phyloP scores from a whole-genome alignment of 805 yeast genomes.

The Saturnispora zaruensis region DNA sequence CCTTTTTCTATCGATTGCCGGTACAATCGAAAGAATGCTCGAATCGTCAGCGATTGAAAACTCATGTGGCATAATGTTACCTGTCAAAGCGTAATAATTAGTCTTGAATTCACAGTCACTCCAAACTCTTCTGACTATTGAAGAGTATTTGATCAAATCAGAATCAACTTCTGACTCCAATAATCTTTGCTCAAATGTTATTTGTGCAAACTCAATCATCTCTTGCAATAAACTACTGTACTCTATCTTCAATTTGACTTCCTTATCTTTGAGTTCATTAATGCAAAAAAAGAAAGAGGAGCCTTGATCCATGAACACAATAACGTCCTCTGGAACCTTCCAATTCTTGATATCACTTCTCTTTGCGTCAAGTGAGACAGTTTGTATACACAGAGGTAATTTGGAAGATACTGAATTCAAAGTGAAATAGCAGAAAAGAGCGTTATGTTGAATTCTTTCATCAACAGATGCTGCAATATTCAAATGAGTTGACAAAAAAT shows the following conservation, averaged over 20 bases:
- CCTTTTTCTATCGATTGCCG: conserved; percentile 9
- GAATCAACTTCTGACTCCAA: not conserved
- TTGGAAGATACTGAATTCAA: conserved; percentile 48
- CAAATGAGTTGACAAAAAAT: conserved; percentile 42
- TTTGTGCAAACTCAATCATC: conserved; percentile 26
- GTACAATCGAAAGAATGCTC: conserved; percentile 11
- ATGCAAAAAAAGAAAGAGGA: conserved; percentile 53
- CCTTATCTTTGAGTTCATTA: conserved; percentile 27
- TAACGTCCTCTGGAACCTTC: conserved; percentile 30
- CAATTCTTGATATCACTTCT: conserved; percentile 19
- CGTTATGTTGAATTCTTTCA: conserved; percentile 55
- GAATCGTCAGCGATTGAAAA: conserved; percentile 10
- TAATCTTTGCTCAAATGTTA: conserved; percentile 1
- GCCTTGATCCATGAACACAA: conserved; percentile 67
- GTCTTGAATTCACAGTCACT: conserved; percentile 18
- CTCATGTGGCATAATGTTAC: conserved; percentile 13
- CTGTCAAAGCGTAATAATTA: conserved; percentile 24
- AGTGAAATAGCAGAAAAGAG: conserved; percentile 45
- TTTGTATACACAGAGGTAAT: conserved; percentile 45
- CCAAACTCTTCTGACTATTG: conserved; percentile 17
- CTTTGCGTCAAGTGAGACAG: conserved; percentile 28
- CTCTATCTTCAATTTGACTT: conserved; percentile 34
- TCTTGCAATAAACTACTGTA: conserved; percentile 44
- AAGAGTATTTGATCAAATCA: conserved; percentile 18
- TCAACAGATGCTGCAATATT: conserved; percentile 70